Base-by-base conservation (phyloP, 2,329 filamentous ascomycete species). In the Aspergillus quadrilineatus region DNA sequence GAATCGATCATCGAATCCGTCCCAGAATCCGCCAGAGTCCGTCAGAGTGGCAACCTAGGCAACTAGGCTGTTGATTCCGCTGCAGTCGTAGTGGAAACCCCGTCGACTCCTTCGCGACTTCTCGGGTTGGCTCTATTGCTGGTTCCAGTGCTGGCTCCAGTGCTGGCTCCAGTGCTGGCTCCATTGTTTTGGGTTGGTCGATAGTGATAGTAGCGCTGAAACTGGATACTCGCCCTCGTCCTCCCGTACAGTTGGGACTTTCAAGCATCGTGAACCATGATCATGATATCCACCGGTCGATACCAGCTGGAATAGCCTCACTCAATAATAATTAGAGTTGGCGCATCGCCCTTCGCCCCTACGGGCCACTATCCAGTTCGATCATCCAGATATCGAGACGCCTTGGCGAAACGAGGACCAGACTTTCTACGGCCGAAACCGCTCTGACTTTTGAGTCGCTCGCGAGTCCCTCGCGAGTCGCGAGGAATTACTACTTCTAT, bases 401-500 rank as follows among this genome's bases (percentile, higher is more conserved):
- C n/a, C 48, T 43, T 50, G 37, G 37, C 36, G 39, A 10, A 22
- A 15, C 34, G 39, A 42, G 30, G 30, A 26, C 32, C 46, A 49
- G 46, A n/a, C 32, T 49, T 49, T 6, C 22, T 15, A 4, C 15
- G 50, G 28, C 50, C 50, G 50, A 53, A 53, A 47, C 43, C 50
- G 50, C 50, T 47, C 50, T 17, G 9, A 37, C 42, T 22, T 12
- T 39, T 32, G 32, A 6, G 15, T 15, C 22, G 4, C 44, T 47
- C 42, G 43, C 50, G 34, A 39, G 43, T 17, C n/a, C n/a, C n/a
- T n/a, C n/a, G n/a, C n/a, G 17, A 2, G 1, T 17, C 17, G 17
- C 50, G 34, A 39, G 50, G 50, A 36, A 37, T 32, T 39, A 28
- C 50, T 53, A 53, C 50, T 46, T 51, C n/a, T 53, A 53, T 53